Base-by-base conservation (phyloP, 345 rosid species). In the Rhodamnia argentea region DNA sequence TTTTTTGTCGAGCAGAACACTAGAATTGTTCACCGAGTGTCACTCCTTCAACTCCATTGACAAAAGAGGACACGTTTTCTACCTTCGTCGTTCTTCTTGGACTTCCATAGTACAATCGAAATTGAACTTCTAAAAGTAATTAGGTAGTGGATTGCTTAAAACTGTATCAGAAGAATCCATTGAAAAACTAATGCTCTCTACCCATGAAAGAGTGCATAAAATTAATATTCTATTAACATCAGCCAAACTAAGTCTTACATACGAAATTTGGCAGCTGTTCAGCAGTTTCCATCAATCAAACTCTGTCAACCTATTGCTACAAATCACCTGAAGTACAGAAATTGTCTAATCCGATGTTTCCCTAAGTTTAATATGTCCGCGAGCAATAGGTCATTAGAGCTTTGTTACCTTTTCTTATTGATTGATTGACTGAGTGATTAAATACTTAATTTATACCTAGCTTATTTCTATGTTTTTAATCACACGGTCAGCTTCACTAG, bases 401-500 rank as follows among this genome's bases (percentile, higher is more conserved):
- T 24, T 57, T 1, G 1, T 0, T 57, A 24, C 7, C 14, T 26
- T 26, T 58, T 1, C 27, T 58, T n/a, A 59, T n/a, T n/a, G 32
- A 26, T 2, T 2, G 64, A n/a, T 62, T 27, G 74, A 62, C 2
- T 14, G 1, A 13, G 37, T 7, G 42, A 29, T 62, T 10, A 3
- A 27, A 7, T 14, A 62, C 22, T 27, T 27, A 6, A 62, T 14
- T 14, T 14, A 2, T 1, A 4, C 3, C 40, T 37, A 37, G 40
- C 40, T 37, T n/a, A n/a, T n/a, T n/a, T n/a, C n/a, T n/a, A n/a
- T n/a, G n/a, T 62, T 62, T 62, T 27, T 8, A 29, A 1, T 29
- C 5, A 15, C 20, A 3, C 13, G 0, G 29, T 13, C 10, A 6
- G 1, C 42, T 7, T 15, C 8, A 29, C 75, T 0, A 15, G 37